Evolutionary conservation across 441 rosid genomes (phyloP), one percentile per base, ranked within the genome.

Genomic region (Corymbia citriodora): DNA sequence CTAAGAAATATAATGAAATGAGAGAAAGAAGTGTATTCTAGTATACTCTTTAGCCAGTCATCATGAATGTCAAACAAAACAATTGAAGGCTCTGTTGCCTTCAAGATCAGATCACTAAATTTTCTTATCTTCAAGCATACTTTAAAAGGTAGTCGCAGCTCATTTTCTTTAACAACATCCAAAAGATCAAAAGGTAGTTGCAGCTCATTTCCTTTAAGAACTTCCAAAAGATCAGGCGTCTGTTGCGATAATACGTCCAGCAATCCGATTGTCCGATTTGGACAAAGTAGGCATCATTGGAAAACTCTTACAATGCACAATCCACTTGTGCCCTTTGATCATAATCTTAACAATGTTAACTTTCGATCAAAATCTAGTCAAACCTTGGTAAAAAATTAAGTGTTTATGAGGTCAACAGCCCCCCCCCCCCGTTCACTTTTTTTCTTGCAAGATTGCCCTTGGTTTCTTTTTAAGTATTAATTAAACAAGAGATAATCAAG

Each of bases 1-100:
- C 97, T 98, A 33, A 97, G 98, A 92, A 97, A 97, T 92, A 97
- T 90, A 92, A 97, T 97, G 90, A 98, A 97, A 55, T 96, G 94
- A 87, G 98, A 97, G 94, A 97, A 97, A 63, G 99, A 95, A 90
- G 96, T 96, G 90, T 94, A 95, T 10, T 99, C 96, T 87, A 99
- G 96, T 65, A 97, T 96, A 91, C 97, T 97, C 95, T 95, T 97
- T 94, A 96, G 90, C 99, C 98, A 95, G 89, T 98, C 97, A 92
- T 98, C 99, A 91, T 96, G 96, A 79, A 96, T 97, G 91, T 96
- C 96, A 95, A 96, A 96, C 65, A 96, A 63, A 91, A 96, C 97
- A 98, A 97, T 97, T 90, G 97, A 97, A 3, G 99, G 99, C 94
- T 40, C 45, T 40, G 45, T 40, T 40, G 45, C 45, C 45, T 40